Conservation (phyloP, 192 early-diverging fungal genomes). For the Thamnidium elegans region DNA sequence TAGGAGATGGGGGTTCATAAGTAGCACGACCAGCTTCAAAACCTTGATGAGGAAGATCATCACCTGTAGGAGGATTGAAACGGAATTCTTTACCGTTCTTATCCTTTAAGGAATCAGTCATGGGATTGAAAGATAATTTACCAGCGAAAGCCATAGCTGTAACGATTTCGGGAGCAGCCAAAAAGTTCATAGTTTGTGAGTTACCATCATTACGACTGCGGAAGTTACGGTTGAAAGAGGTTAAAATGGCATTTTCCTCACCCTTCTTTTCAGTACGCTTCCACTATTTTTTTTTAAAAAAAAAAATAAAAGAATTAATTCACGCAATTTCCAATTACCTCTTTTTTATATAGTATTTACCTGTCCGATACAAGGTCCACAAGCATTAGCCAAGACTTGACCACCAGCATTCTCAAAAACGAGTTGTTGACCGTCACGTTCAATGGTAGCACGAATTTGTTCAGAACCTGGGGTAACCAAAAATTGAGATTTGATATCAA, state of each 20-base stretch:
- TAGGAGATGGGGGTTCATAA: slow-evolving; percentile 54
- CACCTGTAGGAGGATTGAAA: slow-evolving; percentile 75
- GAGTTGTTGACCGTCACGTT: slow-evolving; percentile 84
- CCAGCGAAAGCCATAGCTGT: slow-evolving; percentile 91
- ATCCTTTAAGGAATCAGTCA: slow-evolving; percentile 73
- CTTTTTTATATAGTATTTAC: too few species aligned
- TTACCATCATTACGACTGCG: slow-evolving; percentile 92
- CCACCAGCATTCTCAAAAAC: slow-evolving; percentile 84
- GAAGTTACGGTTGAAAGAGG: slow-evolving; percentile 99
- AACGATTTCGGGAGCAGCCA: slow-evolving; percentile 96
- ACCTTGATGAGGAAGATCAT: slow-evolving; percentile 80
- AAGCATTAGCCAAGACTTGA: slow-evolving; percentile 92
- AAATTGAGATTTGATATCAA: slow-evolving; percentile 75
- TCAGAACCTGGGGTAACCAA: slow-evolving; percentile 96
- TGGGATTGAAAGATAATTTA: slow-evolving; percentile 85
- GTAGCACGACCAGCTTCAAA: slow-evolving; percentile 72
- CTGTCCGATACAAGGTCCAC: slow-evolving; percentile 93
- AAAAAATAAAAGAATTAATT: too few species aligned
- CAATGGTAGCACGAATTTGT: slow-evolving; percentile 97
- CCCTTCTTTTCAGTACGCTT: slow-evolving; percentile 65
- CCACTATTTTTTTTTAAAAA: too few species aligned
- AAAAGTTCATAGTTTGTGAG: slow-evolving; percentile 92
- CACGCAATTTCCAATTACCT: too few species aligned
- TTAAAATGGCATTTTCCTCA: slow-evolving; percentile 88
- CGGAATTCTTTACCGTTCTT: slow-evolving; percentile 73